Evolutionary conservation across 2,329 filamentous ascomycete species (phyloP).

Genomic region (Blastomyces emzantsi): DNA sequence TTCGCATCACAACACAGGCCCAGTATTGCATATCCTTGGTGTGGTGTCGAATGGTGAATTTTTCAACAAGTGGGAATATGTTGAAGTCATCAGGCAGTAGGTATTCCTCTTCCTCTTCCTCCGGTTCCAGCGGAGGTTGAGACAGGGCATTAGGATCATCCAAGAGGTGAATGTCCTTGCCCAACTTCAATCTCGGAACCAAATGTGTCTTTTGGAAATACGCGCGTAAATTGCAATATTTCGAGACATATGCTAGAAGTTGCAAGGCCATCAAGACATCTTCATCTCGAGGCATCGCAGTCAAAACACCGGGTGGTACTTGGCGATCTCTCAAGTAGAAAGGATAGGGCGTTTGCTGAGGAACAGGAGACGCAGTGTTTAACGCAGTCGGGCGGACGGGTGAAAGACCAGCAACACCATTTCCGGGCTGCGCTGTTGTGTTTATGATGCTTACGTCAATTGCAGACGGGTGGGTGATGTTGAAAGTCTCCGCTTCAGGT

Average conservation of each 20-base stretch:
- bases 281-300: slow-evolving; percentile 91
- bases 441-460: slow-evolving; percentile 80
- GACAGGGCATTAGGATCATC: slow-evolving; percentile 55
- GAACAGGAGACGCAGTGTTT: slow-evolving; percentile 62
- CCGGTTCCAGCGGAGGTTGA: slow-evolving; percentile 22
- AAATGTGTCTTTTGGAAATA: slow-evolving; percentile 95
- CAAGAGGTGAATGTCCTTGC: slow-evolving; percentile 69
- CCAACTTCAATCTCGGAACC: slow-evolving; percentile 84
- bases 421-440: slow-evolving; percentile 56
- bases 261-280: slow-evolving; percentile 98
- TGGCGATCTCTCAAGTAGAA: slow-evolving; percentile 71
- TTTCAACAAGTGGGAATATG: slow-evolving; percentile 96
- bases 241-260: slow-evolving; percentile 92
- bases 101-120: slow-evolving; percentile 73
- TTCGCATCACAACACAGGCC: slow-evolving; percentile 98
- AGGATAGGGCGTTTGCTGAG: slow-evolving; percentile 63
- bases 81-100: slow-evolving; percentile 90
- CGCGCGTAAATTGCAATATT: slow-evolving; percentile 90
- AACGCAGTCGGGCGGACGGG: slow-evolving; percentile 50
- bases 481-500: slow-evolving; percentile 85
- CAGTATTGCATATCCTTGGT: slow-evolving; percentile 99
- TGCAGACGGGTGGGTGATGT: slow-evolving; percentile 77
- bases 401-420: slow-evolving; percentile 62
- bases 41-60: slow-evolving; percentile 93
- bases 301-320: slow-evolving; percentile 61